phyloP scores from a whole-genome alignment of 805 yeast genomes.

The Jamesozyma piceae region DNA sequence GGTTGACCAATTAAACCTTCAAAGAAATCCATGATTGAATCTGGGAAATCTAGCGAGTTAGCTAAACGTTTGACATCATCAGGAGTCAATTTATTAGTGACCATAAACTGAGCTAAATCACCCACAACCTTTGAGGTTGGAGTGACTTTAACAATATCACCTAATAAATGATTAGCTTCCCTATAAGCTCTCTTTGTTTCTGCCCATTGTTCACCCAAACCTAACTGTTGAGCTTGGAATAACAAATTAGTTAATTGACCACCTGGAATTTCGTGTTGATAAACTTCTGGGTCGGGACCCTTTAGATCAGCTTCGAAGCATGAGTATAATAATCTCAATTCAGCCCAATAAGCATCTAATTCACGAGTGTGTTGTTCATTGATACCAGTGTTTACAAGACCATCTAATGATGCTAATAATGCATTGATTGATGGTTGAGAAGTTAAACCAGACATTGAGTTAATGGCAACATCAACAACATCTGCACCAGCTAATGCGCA shows the following conservation, averaged over 20 bases:
- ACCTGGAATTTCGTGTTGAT: slow-evolving; percentile 98
- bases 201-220: slow-evolving; percentile 92
- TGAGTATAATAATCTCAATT: slow-evolving; percentile 91
- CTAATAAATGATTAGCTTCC: slow-evolving; percentile 81
- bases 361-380: slow-evolving; percentile 61
- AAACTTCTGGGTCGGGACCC: slow-evolving; percentile 99
- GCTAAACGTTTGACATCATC: slow-evolving; percentile 88
- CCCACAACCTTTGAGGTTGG: slow-evolving; percentile 99
- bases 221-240: slow-evolving; percentile 99
- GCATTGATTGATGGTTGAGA: slow-evolving; percentile 97
- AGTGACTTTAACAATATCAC: slow-evolving; percentile 96
- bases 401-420: slow-evolving; percentile 83
- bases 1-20: slow-evolving; percentile 99
- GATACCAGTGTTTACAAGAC: slow-evolving; percentile 69
- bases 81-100: slow-evolving; percentile 76
- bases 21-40: slow-evolving; percentile 94
- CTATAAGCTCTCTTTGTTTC: slow-evolving; percentile 92
- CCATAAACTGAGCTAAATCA: slow-evolving; percentile 99
- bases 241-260: slow-evolving; percentile 96
- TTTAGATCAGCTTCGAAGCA: slow-evolving; percentile 97
- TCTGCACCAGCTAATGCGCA: slow-evolving; percentile 96
- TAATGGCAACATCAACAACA: slow-evolving; percentile 93
- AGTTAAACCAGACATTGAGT: slow-evolving; percentile 96
- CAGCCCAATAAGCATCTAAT: slow-evolving; percentile 95
- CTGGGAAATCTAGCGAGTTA: slow-evolving; percentile 91